Evolutionary conservation across 257 asterid species (phyloP).

Genomic region (Capsicum rhomboideum): DNA sequence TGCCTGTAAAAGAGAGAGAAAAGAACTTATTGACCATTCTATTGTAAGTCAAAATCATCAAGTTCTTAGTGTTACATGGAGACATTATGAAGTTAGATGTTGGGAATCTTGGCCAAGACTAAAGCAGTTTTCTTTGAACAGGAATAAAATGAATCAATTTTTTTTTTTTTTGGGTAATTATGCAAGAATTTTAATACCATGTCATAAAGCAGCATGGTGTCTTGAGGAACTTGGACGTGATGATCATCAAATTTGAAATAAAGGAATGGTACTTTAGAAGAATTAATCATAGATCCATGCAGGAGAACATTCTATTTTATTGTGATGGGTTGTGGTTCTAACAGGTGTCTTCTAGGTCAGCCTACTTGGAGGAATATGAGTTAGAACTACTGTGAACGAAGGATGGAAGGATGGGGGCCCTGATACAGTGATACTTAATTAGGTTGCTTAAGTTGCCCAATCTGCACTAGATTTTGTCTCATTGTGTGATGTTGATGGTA

Average conservation of each 20-base stretch:
- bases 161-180: too few species aligned
- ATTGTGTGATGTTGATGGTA: background rate
- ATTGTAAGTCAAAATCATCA: too few species aligned
- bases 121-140: too few species aligned
- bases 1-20: too few species aligned
- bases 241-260: background rate
- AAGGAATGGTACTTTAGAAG: background rate
- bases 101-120: too few species aligned
- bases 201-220: background rate
- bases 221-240: background rate
- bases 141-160: too few species aligned
- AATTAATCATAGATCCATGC: background rate
- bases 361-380: background rate
- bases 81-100: too few species aligned
- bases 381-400: background rate
- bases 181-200: too few species aligned
- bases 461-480: background rate
- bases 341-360: background rate
- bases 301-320: background rate
- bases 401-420: background rate
- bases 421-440: background rate
- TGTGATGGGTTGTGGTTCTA: background rate
- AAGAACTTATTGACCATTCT: too few species aligned
- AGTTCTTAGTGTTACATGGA: too few species aligned
- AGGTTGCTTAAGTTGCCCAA: background rate